These are phyloP conservation scores for Corylus americana DNA, from an alignment of 306 rosid species.

Conservation along the genomic window DNA sequence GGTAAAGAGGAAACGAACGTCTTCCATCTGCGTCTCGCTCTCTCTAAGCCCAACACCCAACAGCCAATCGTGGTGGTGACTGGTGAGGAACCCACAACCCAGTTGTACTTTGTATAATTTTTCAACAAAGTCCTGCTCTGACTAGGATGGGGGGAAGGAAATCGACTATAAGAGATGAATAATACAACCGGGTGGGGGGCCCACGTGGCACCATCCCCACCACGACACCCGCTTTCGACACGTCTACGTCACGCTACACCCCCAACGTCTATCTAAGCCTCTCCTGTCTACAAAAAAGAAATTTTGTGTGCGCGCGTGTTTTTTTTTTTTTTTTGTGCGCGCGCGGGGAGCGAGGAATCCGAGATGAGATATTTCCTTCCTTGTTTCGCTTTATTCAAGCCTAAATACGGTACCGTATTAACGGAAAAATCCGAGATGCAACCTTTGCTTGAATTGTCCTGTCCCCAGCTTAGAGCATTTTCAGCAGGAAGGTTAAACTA, in stretches of 20 bases:
- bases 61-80: background rate
- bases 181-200: background rate
- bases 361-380: conserved; percentile 17
- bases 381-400: background rate
- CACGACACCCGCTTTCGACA: conserved; percentile 44
- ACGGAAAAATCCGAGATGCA: conserved; percentile 21
- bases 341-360: conserved; percentile 29
- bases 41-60: conserved; percentile 7
- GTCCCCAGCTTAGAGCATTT: too few species aligned
- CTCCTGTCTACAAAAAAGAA: background rate
- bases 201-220: conserved; percentile 29
- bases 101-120: too few species aligned
- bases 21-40: conserved; percentile 11
- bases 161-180: too few species aligned
- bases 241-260: conserved; percentile 35
- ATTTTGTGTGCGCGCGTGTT: background rate
- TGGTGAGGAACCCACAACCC: background rate
- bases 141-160: too few species aligned
- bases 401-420: too few species aligned
- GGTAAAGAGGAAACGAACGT: conserved; percentile 55
- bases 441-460: background rate
- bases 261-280: background rate
- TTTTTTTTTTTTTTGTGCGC: background rate
- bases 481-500: too few species aligned
- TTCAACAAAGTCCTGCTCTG: too few species aligned